Evolutionary conservation across 1,139 yeast genomes (phyloP), one percentile per base, ranked within the genome.

Genomic region (Wickerhamomyces sp.): DNA sequence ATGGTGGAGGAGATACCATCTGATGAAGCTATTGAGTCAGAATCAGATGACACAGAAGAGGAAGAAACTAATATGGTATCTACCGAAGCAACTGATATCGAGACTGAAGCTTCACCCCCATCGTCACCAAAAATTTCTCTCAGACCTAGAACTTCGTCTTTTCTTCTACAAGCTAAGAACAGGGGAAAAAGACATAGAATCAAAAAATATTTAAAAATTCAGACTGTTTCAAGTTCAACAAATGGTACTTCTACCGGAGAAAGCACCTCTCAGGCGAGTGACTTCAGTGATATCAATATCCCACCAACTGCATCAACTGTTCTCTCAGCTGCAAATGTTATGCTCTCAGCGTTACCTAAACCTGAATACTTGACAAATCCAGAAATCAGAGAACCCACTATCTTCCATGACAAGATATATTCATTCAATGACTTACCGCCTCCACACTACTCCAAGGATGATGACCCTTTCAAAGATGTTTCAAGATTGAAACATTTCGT

Each of bases 321-420:
- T 4, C 72, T 77, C 45, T 72, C 84, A 1, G 86, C 84, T 0
- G 72, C 81, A 1, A 72, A 80, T 9, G 69, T 78, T 1, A 66
- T 93, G 6, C 65, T 86, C 10, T 96, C 98, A 0, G 95, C 97
- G 1, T 67, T 84, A n/a, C 99, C 99, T 0, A 71, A 88, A 0
- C 65, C 76, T 47, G 75, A 76, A 46, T 93, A 78, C 61, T 75
- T 93, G 14, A 77, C 76, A 18, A 71, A 78, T 50, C 95, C 84
- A 0, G 64, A 62, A 0, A 49, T 68, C 1, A 69, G 96, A 36
- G 72, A 74, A 7, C 76, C 75, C 34, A 74, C 78, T 1, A 81
- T 88, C 67, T 55, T 93, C 55, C 99, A 93, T 62, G 99, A 93
- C 60, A 79, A 84, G 54, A 69, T 79, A 27, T 93, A 93, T 63